A percentile compares a stretch with the other conserved stretches of the same genome.
Conservation (phyloP, 805 yeast species). For the Candida ovalis region DNA sequence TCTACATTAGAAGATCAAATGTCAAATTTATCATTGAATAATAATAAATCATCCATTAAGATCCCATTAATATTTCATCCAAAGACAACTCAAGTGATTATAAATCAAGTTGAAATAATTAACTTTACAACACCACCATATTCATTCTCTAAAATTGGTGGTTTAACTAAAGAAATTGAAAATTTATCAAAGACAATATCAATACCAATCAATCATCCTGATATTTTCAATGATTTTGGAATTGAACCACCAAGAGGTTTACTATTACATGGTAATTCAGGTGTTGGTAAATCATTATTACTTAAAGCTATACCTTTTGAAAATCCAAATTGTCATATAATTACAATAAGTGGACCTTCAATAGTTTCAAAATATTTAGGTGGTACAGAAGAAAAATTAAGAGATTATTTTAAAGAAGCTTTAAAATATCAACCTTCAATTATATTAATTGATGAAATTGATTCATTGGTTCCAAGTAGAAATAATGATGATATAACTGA, state of each 20-base stretch:
- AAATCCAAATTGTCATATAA: constrained; percentile 68
- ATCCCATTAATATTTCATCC: constrained; percentile 28
- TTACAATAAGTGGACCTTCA: constrained; percentile 85
- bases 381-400: constrained; percentile 83
- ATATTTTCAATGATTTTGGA: constrained; percentile 77
- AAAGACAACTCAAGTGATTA: constrained; percentile 31
- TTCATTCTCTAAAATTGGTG: constrained; percentile 58
- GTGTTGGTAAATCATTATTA: constrained; percentile 93
- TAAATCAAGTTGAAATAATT: constrained; percentile 31
- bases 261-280: constrained; percentile 93
- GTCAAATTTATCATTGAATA: constrained; percentile 18
- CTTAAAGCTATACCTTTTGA: constrained; percentile 78
- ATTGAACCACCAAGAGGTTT: constrained; percentile 92
- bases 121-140: constrained; percentile 39
- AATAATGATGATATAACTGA: constrained; percentile 85
- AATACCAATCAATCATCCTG: constrained; percentile 76
- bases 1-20: constrained; percentile 25
- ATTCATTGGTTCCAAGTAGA: constrained; percentile 83
- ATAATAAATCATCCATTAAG: neutral
- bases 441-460: constrained; percentile 89
- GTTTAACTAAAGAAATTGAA: constrained; percentile 61
- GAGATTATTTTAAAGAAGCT: constrained; percentile 84
- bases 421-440: constrained; percentile 80
- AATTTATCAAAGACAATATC: constrained; percentile 64
- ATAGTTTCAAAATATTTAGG: constrained; percentile 92